phyloP scores from a whole-genome alignment of 208 protist species.

The Leishmania major region DNA sequence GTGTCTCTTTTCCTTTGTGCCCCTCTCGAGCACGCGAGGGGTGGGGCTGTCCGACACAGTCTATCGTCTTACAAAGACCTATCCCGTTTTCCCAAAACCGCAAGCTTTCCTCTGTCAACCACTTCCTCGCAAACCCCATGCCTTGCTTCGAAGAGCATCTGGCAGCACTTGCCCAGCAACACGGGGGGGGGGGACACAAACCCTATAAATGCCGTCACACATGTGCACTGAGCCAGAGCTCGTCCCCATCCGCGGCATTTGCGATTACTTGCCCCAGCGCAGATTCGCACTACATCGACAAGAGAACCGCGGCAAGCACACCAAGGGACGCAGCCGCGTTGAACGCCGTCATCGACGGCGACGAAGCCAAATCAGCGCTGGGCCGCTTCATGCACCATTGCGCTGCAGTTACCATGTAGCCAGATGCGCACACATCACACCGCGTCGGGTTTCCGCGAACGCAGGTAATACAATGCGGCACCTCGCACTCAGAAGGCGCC shows the following conservation, averaged over 20 bases:
- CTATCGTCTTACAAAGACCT: background rate
- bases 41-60: background rate
- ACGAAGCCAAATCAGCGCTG: background rate
- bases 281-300: background rate
- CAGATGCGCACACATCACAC: background rate
- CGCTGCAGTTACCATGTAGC: background rate
- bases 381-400: slow-evolving; percentile 1
- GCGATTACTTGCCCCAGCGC: background rate
- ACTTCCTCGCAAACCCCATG: background rate
- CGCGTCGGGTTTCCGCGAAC: background rate
- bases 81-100: background rate
- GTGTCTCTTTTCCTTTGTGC: background rate
- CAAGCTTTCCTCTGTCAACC: background rate
- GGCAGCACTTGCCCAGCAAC: background rate
- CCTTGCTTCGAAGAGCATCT: background rate
- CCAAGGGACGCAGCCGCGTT: background rate
- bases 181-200: too few relatives aligned
- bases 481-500: background rate
- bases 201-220: background rate
- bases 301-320: background rate
- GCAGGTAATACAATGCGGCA: slow-evolving; percentile 1
- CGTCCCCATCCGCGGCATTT: background rate
- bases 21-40: background rate
- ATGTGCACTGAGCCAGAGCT: background rate
- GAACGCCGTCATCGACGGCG: background rate